Conservation (phyloP, 768 basidiomycete species). For the Dentipellis sp. region DNA sequence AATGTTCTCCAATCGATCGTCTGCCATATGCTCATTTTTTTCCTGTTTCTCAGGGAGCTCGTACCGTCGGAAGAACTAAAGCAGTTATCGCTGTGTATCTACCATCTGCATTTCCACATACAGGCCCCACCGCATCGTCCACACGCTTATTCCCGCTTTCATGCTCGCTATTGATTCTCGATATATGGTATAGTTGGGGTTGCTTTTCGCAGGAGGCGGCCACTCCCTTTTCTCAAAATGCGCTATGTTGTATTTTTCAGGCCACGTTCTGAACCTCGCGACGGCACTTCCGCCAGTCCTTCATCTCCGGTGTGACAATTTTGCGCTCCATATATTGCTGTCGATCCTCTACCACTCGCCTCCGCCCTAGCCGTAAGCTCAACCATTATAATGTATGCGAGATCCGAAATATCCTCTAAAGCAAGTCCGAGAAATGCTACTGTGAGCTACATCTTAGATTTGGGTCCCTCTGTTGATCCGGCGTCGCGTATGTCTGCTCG, state of each 20-base stretch:
- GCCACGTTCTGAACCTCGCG: background rate
- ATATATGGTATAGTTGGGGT: background rate
- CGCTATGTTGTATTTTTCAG: background rate
- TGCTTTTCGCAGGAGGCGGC: background rate
- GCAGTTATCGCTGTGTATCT: slow-evolving; percentile 12
- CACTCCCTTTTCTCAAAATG: background rate
- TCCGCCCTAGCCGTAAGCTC: too few relatives aligned
- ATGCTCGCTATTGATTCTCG: background rate
- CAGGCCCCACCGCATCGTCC: slow-evolving; percentile 8
- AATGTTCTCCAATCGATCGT: background rate
- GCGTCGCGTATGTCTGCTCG: slow-evolving; percentile 7
- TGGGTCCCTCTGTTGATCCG: background rate
- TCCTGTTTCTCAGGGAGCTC: slow-evolving; percentile 63
- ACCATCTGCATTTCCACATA: slow-evolving; percentile 16
- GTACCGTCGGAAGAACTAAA: slow-evolving; percentile 92
- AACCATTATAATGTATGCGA: too few relatives aligned
- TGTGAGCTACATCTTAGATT: slow-evolving; percentile 7
- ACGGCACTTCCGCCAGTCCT: background rate
- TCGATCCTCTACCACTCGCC: background rate
- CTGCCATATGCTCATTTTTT: slow-evolving; percentile 10
- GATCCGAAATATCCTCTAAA: too few relatives aligned
- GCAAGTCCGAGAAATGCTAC: too few relatives aligned
- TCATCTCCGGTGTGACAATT: background rate
- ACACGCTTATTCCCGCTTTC: slow-evolving; percentile 51
- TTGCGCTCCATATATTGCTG: background rate